Evolutionary conservation across 768 basidiomycete genomes (phyloP).

Genomic region (Omphalotus guepiniiformis): DNA sequence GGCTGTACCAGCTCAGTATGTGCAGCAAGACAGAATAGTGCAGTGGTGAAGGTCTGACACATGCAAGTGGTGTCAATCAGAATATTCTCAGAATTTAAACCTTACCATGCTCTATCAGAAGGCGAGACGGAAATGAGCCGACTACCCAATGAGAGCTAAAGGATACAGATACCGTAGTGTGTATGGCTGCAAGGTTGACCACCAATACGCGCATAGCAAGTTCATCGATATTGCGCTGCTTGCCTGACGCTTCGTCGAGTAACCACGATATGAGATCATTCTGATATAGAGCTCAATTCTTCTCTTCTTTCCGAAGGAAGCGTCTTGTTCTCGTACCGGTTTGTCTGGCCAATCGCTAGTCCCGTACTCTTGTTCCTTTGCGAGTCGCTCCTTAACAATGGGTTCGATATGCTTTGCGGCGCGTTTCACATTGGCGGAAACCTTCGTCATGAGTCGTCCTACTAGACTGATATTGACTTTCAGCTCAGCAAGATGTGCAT

Average conservation of each 20-base stretch:
- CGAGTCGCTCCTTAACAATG: conserved; percentile 11
- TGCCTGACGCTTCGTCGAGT: conserved; percentile 30
- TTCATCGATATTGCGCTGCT: conserved; percentile 26
- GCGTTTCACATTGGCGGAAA: conserved; percentile 10
- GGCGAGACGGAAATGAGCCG: not conserved
- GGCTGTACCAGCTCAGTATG: conserved; percentile 27
- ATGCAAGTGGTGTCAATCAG: not conserved
- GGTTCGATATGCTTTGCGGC: conserved; percentile 12
- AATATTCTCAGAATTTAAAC: not conserved
- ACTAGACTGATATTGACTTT: conserved; percentile 7
- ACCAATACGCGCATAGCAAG: conserved; percentile 32
- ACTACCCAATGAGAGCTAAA: not conserved
- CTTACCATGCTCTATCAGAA: conserved; percentile 1
- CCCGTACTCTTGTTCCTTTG: conserved; percentile 10
- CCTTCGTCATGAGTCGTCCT: conserved; percentile 11
- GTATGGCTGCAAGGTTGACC: conserved; percentile 39
- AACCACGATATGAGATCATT: conserved; percentile 46
- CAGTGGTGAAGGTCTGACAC: conserved; percentile 31
- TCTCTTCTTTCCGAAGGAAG: not conserved
- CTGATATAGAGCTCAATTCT: conserved; percentile 19
- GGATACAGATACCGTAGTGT: conserved; percentile 36
- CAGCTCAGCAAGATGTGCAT: not conserved
- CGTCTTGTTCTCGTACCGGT: not conserved
- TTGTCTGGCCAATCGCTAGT: conserved; percentile 11
- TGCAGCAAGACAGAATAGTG: conserved; percentile 33